phyloP scores from a whole-genome alignment of 495 filamentous ascomycete genomes.

The Trichoderma virens region DNA sequence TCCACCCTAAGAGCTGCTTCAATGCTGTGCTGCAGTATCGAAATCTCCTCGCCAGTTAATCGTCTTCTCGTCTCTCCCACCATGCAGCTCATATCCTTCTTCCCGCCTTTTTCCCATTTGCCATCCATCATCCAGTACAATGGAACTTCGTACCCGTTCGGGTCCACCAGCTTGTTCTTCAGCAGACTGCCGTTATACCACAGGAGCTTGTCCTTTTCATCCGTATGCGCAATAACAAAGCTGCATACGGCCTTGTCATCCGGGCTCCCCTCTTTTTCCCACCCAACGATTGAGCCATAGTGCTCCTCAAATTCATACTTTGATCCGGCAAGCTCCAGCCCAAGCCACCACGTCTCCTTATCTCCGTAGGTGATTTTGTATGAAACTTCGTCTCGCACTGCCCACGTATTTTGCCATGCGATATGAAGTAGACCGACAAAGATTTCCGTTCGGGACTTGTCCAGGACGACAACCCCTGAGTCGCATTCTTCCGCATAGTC shows the following conservation, averaged over 20 bases:
- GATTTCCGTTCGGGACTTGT: constrained; percentile 21
- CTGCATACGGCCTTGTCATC: constrained; percentile 16
- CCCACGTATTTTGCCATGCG: constrained; percentile 23
- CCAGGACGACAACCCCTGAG: constrained; percentile 23
- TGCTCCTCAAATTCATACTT: constrained; percentile 22
- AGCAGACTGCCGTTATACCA: constrained; percentile 25
- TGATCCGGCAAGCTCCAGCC: constrained; percentile 22
- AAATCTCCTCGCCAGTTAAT: constrained; percentile 1
- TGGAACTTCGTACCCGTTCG: constrained; percentile 10
- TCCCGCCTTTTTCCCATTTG: constrained; percentile 12
- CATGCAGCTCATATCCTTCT: constrained; percentile 15
- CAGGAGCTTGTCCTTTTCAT: constrained; percentile 19
- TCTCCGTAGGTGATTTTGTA: constrained; percentile 25
- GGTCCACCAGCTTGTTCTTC: constrained; percentile 17
- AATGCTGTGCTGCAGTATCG: constrained; percentile 1
- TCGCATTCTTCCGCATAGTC: constrained; percentile 24
- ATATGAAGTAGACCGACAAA: constrained; percentile 23
- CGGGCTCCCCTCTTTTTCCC: background rate
- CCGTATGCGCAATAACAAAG: constrained; percentile 23
- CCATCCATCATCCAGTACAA: constrained; percentile 14
- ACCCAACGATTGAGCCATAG: constrained; percentile 23
- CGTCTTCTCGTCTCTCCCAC: background rate
- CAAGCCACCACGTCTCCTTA: constrained; percentile 30
- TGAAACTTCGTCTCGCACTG: constrained; percentile 19
- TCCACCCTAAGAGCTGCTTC: constrained; percentile 10